Evolutionary conservation across 805 yeast genomes (phyloP), one percentile per base, ranked within the genome.

Genomic region (Saturnispora gosingensis): DNA sequence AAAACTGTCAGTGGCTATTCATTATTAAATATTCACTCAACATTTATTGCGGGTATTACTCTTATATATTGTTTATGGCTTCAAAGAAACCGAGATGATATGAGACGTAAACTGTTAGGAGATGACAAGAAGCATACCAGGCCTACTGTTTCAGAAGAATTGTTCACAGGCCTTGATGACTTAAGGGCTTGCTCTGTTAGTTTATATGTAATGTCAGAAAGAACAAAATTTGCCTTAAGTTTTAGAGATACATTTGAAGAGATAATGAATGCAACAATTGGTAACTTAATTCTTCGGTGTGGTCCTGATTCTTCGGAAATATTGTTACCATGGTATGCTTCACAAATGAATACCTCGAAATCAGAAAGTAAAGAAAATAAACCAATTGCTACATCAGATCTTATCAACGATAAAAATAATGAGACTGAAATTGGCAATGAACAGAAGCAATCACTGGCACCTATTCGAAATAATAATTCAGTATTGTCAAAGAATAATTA

Each of bases 191-290:
- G 88, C 57, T 80, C 85, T 2, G 73, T 80, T 15, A 77, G 83
- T 53, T 64, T 82, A 16, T 81, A 79, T 60, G 84, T 80, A 5
- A 79, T 82, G 83, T 74, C 83, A 16, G 86, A 82, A 59, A 70
- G 86, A 53, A 77, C 85, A 0, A 74, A 74, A 57, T 78, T 80
- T 65, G 85, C 84, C 0, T 61, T 79, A 16, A 74, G 75, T 39
- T 82, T 81, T 59, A 70, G 87, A 61, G 85, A 82, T 58, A 80
- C 84, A 1, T 82, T 82, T 66, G 88, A 82, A 60, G 83, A 80
- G 57, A 64, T 82, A 53, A 77, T 81, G 80, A 71, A 73, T 57
- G 83, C 85, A 7, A 81, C 87, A 0, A 73, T 81, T 27, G 82
- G 81, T 46, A 80, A 82, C 58, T 65, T 81, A 58, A 77, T 78